Evolutionary conservation across 768 basidiomycete genomes (phyloP).

Genomic region (Gloeopeniophorella convolvens): DNA sequence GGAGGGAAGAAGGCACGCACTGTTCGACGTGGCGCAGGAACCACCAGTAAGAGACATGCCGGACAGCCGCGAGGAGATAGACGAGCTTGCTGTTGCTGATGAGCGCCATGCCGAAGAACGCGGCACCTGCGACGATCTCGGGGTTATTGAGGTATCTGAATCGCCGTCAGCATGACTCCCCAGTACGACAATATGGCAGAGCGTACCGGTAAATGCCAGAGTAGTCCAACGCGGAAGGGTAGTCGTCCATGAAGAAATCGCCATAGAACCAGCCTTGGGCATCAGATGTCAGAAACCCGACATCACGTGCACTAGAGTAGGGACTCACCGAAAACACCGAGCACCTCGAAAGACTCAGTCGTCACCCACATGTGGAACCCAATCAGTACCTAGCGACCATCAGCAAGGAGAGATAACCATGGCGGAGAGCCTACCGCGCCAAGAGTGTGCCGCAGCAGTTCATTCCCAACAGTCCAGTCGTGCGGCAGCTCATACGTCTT

Average conservation of each 20-base stretch:
- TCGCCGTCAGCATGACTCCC: neutral
- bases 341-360: slow-evolving; percentile 83
- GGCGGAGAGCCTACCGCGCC: slow-evolving; percentile 57
- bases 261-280: slow-evolving; percentile 92
- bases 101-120: slow-evolving; percentile 88
- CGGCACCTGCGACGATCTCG: slow-evolving; percentile 91
- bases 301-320: neutral
- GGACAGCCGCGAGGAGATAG: slow-evolving; percentile 72
- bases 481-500: slow-evolving; percentile 78
- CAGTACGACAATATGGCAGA: neutral
- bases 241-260: slow-evolving; percentile 94
- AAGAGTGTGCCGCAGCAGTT: slow-evolving; percentile 80
- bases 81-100: slow-evolving; percentile 94
- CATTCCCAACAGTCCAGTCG: slow-evolving; percentile 85
- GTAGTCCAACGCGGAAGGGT: slow-evolving; percentile 85
- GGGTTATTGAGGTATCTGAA: slow-evolving; percentile 87
- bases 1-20: slow-evolving; percentile 40
- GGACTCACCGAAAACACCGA: slow-evolving; percentile 80
- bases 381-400: slow-evolving; percentile 56
- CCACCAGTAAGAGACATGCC: slow-evolving; percentile 91
- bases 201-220: slow-evolving; percentile 91
- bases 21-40: slow-evolving; percentile 89
- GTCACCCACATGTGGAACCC: slow-evolving; percentile 90
- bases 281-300: neutral
- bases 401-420: slow-evolving; percentile 1